Evolutionary conservation across 1,284 basidiomycete genomes (phyloP).

Genomic region (Ganoderma lingzhi): DNA sequence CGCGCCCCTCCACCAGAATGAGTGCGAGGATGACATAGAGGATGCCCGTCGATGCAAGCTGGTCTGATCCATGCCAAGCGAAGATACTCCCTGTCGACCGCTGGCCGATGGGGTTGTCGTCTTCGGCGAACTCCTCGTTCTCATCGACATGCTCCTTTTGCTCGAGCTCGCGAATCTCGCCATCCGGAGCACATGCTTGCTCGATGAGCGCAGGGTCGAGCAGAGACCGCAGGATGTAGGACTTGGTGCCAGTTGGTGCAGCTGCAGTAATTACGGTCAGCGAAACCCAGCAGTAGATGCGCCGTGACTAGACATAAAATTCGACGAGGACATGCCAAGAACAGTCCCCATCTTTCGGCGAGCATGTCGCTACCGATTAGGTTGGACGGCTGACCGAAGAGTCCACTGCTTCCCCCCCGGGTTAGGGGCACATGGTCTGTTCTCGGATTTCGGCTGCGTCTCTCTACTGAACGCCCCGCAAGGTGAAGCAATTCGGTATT

Average conservation of each 20-base stretch:
- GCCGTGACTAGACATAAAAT: no score
- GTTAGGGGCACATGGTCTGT: neutral
- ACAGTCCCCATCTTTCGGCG: no score
- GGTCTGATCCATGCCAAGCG: conserved; percentile 71
- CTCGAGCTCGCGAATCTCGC: conserved; percentile 66
- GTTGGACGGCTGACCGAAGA: neutral
- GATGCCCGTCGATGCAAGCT: conserved; percentile 68
- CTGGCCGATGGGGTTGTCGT: conserved; percentile 48
- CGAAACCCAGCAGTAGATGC: neutral
- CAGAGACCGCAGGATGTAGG: conserved; percentile 69
- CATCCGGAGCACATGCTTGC: conserved; percentile 60
- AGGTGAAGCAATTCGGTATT: neutral
- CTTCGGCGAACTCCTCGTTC: conserved; percentile 54
- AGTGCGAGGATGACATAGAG: conserved; percentile 76
- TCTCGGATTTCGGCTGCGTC: neutral
- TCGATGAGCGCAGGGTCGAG: conserved; percentile 62
- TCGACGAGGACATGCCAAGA: no score
- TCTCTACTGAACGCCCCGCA: neutral
- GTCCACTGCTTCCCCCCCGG: neutral
- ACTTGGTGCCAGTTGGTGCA: conserved; percentile 66
- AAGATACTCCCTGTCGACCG: conserved; percentile 69
- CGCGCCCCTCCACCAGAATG: conserved; percentile 73
- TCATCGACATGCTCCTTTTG: conserved; percentile 53
- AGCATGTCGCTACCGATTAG: neutral
- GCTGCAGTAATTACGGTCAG: conserved; percentile 44